phyloP scores from a whole-genome alignment of 2,329 filamentous ascomycete species.

The Ophidiomyces ophidiicola region DNA sequence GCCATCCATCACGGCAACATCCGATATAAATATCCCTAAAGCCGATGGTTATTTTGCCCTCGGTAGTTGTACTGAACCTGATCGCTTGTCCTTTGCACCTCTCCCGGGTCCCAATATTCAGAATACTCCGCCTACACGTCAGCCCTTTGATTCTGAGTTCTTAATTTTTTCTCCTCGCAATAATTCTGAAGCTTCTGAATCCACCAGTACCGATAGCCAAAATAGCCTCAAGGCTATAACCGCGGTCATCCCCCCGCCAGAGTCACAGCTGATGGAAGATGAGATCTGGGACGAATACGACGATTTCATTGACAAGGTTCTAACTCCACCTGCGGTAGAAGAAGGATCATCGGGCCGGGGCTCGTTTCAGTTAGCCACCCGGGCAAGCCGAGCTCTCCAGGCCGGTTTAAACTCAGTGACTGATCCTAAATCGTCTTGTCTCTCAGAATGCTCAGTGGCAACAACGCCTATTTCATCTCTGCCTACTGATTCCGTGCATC shows the following conservation, averaged over 20 bases:
- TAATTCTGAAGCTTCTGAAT: slow-evolving; percentile 54
- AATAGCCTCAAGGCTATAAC: slow-evolving; percentile 51
- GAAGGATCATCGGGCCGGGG: slow-evolving; percentile 17
- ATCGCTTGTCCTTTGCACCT: too few species aligned
- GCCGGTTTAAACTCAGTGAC: slow-evolving; percentile 22
- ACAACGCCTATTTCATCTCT: slow-evolving; percentile 19
- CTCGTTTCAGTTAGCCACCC: slow-evolving; percentile 28
- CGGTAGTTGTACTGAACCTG: too few species aligned
- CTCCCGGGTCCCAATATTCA: background rate
- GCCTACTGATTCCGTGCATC: slow-evolving; percentile 26
- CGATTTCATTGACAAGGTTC: slow-evolving; percentile 65
- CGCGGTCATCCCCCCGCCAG: slow-evolving; percentile 51
- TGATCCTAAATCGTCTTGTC: slow-evolving; percentile 11
- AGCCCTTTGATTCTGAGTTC: slow-evolving; percentile 45
- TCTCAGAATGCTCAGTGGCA: slow-evolving; percentile 19
- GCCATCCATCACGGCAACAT: slow-evolving; percentile 29
- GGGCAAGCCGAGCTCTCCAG: slow-evolving; percentile 30
- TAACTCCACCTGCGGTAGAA: slow-evolving; percentile 35
- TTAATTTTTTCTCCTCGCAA: slow-evolving; percentile 62
- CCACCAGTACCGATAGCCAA: slow-evolving; percentile 51
- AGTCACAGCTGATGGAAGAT: slow-evolving; percentile 58
- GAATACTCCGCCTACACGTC: background rate
- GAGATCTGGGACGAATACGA: slow-evolving; percentile 94
- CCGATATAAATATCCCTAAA: slow-evolving; percentile 18
- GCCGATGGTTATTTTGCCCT: background rate